Evolutionary conservation across 768 basidiomycete genomes (phyloP).

Genomic region (Ramaria sp.): DNA sequence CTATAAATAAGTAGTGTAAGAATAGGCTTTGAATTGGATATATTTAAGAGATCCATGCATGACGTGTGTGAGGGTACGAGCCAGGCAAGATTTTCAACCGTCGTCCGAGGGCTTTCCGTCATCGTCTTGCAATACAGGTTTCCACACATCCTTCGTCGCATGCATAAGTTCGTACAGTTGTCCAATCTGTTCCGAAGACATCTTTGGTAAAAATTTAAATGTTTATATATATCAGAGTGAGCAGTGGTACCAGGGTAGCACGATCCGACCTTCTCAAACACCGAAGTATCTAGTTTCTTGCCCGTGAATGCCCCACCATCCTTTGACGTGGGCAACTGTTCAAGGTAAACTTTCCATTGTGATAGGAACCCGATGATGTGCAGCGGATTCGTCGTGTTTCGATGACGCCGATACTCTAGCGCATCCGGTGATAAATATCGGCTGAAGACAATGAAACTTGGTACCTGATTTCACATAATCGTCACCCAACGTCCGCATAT

Average conservation of each 20-base stretch:
- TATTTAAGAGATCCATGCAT: too few relatives aligned
- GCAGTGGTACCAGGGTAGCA: constrained; percentile 1
- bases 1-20: too few relatives aligned
- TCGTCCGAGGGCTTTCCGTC: not conserved
- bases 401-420: constrained; percentile 80
- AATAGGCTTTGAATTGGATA: too few relatives aligned
- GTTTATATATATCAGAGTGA: not conserved
- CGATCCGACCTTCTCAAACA: constrained; percentile 60
- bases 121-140: constrained; percentile 19
- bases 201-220: constrained; percentile 30
- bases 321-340: constrained; percentile 43
- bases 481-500: constrained; percentile 81
- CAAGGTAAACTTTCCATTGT: constrained; percentile 92
- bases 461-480: constrained; percentile 73
- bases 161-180: constrained; percentile 95
- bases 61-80: too few relatives aligned
- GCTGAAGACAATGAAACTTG: constrained; percentile 4
- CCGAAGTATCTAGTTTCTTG: constrained; percentile 55
- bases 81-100: too few relatives aligned
- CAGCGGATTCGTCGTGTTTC: constrained; percentile 66
- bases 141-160: constrained; percentile 83
- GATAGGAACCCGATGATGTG: constrained; percentile 92
- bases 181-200: constrained; percentile 84
- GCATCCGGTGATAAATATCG: constrained; percentile 13
- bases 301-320: constrained; percentile 40